Percentiles rank a stretch among this genome's conserved stretches.
phyloP scores from a whole-genome alignment of 768 basidiomycete species.

The Ramaria sp. region DNA sequence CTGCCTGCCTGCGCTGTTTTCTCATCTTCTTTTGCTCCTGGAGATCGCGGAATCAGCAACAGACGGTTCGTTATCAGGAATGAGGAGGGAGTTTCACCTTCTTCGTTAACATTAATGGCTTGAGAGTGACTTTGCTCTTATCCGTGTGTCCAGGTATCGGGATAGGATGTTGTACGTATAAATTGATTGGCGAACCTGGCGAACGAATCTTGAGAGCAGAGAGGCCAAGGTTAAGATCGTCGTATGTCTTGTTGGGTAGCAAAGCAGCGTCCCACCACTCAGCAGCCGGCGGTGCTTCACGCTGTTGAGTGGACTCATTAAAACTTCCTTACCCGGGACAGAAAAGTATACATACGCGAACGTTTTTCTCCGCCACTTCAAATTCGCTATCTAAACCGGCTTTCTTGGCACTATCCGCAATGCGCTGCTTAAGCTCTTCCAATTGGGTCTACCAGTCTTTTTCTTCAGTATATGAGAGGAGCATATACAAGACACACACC shows the following conservation, averaged over 20 bases:
- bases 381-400: constrained; percentile 92
- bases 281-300: constrained; percentile 75
- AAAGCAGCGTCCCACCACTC: constrained; percentile 98
- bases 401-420: constrained; percentile 86
- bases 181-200: constrained; percentile 64
- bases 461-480: constrained; percentile 25
- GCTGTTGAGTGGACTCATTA: constrained; percentile 29
- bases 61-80: not conserved
- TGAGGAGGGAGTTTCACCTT: constrained; percentile 50
- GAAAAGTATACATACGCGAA: constrained; percentile 46
- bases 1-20: constrained; percentile 76
- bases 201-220: constrained; percentile 53
- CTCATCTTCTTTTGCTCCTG: constrained; percentile 96
- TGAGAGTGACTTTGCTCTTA: constrained; percentile 65
- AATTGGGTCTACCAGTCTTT: constrained; percentile 47
- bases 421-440: constrained; percentile 85
- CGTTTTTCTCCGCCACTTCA: constrained; percentile 80
- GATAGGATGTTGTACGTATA: constrained; percentile 95
- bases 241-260: constrained; percentile 70
- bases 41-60: not conserved
- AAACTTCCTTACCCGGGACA: not conserved
- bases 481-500: constrained; percentile 41
- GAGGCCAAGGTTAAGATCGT: constrained; percentile 53
- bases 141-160: constrained; percentile 87
- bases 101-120: constrained; percentile 86